Percentiles rank a stretch among this genome's conserved stretches.
phyloP scores from a whole-genome alignment of 1,139 yeast genomes.

The Blastobotrys persicus region DNA sequence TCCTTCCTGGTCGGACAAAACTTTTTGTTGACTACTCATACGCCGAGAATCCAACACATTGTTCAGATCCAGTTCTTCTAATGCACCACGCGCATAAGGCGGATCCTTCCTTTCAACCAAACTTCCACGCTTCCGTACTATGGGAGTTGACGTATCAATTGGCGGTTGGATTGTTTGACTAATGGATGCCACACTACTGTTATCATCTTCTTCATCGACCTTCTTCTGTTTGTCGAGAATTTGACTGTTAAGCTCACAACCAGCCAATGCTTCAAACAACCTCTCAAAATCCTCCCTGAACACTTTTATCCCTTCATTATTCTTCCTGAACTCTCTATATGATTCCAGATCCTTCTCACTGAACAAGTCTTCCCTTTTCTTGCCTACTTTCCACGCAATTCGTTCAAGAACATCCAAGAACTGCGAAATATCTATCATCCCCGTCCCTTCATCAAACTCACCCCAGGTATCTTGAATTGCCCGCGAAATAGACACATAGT shows the following conservation, averaged over 20 bases:
- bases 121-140: not conserved
- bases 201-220: not conserved
- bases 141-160: slow-evolving; percentile 11
- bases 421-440: slow-evolving; percentile 8
- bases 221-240: slow-evolving; percentile 2
- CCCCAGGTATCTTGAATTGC: slow-evolving; percentile 4
- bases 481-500: slow-evolving; percentile 1
- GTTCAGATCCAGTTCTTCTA: not conserved
- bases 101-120: not conserved
- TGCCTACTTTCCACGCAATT: slow-evolving; percentile 12
- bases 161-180: slow-evolving; percentile 1
- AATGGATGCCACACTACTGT: not conserved
- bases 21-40: not conserved
- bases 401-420: slow-evolving; percentile 11
- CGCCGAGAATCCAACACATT: not conserved
- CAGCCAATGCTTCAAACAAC: slow-evolving; percentile 11
- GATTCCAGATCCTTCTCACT: slow-evolving; percentile 5
- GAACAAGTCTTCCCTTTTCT: slow-evolving; percentile 8
- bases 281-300: slow-evolving; percentile 13
- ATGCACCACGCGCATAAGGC: not conserved
- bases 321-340: slow-evolving; percentile 1
- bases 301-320: slow-evolving; percentile 6
- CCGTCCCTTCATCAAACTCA: slow-evolving; percentile 1
- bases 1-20: slow-evolving; percentile 18
- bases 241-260: slow-evolving; percentile 13